Evolutionary conservation across 208 protist species (phyloP), one percentile per base, ranked within the genome.

Genomic region (Trypanosoma rangeli): DNA sequence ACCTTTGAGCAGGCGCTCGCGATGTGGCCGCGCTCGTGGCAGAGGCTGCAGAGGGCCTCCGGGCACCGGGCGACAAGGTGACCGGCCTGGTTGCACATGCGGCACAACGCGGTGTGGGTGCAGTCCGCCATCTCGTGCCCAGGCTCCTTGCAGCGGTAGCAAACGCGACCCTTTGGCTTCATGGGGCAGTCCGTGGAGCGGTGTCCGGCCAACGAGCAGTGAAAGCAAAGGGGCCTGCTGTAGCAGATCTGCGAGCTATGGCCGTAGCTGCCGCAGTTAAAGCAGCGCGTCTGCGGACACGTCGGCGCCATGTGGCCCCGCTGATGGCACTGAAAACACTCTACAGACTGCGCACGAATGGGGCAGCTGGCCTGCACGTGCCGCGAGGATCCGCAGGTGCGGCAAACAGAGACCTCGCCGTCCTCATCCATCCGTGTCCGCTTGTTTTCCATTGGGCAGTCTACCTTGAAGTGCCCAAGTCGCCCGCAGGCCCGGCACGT

Each of bases 121-220:
- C 90, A 96, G 18, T 89, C 70, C 0, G 86, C 84, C 33, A 89
- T 89, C 63, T 94, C 84, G 74, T 96, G 90, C 0, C 90, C 90
- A 2, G 90, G 90, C 68, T 93, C 84, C 37, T 94, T 92, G 73
- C 90, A 96, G 71, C 92, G 84, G 64, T 96, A 96, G 74, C 90
- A 96, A 35, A 96, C 79, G 7, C 86, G 81, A 0, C 90, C 90
- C 52, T 86, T 87, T 35, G 37, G 73, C 50, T 81, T 85, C 61
- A 92, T 77, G 26, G 87, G 90, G 61, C 90, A 96, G 60, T 93
- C 86, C 15, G 76, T 82, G 1, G 90, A 93, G 64, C 76, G 71
- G 78, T 96, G 90, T 12, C 90, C 90, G 0, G 78, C 67, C 67
- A 86, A 59, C 33, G 87, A 84, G 76, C 90, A 96, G 76, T 96